Percentiles rank a stretch among this genome's conserved stretches.
Evolutionary conservation across 2,329 filamentous ascomycete species (phyloP).

Genomic region (Apiospora phragmitis): DNA sequence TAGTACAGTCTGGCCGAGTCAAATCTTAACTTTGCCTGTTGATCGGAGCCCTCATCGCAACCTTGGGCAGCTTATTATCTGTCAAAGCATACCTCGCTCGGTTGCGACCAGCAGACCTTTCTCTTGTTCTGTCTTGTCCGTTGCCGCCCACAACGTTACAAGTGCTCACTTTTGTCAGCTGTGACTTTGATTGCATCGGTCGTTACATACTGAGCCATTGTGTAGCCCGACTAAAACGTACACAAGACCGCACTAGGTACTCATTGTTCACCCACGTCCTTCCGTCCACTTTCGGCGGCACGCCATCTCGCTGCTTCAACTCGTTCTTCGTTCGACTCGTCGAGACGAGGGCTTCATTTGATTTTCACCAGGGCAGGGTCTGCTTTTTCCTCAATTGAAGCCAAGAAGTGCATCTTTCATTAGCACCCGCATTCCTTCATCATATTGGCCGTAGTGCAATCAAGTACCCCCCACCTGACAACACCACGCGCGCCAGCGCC

Average conservation of each 20-base stretch:
- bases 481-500: conserved; percentile 1
- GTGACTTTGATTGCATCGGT: conserved; percentile 4
- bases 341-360: neutral
- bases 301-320: neutral
- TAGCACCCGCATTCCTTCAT: neutral
- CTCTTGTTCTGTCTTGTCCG: neutral
- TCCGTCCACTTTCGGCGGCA: neutral
- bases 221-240: conserved; percentile 4
- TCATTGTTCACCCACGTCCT: neutral
- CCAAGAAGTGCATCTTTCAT: neutral
- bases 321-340: conserved; percentile 1
- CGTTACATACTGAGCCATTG: conserved; percentile 7
- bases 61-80: neutral
- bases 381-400: neutral
- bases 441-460: neutral
- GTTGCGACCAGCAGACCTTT: neutral
- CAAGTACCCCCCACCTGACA: neutral
- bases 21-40: neutral
- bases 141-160: neutral
- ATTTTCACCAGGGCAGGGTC: neutral
- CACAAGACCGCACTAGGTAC: neutral
- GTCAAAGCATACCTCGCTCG: neutral
- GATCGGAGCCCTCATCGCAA: neutral
- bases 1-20: neutral
- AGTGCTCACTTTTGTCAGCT: neutral